Evolutionary conservation across 352 stramenopile genomes (phyloP), one percentile per base, ranked within the genome.

Genomic region (Pythium phragmitis): DNA sequence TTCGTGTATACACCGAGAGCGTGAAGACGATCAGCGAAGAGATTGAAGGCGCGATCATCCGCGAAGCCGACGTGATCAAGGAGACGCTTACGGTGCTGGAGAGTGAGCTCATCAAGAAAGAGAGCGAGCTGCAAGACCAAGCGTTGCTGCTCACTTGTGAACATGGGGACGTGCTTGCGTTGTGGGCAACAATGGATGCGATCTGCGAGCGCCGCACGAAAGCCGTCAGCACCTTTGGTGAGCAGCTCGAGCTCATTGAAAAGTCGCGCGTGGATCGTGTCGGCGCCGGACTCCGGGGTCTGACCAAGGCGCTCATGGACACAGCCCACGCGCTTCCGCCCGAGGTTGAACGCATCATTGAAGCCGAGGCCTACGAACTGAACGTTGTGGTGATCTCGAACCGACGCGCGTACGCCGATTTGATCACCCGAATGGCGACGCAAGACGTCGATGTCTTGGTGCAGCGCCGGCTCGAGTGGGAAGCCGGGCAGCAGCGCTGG

Each of bases 381-480:
- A 96, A 97, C 58, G 72, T 74, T 0, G 87, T 96, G 12, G 74
- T 97, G 33, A 92, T 92, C 46, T 81, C 74, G 8, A 97, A 97
- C 55, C 73, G 85, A 9, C 74, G 75, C 47, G 70, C 82, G 42
- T 92, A 96, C 54, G 80, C 85, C 7, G 77, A 93, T 59, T 63
- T 94, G 14, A 70, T 91, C 28, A 83, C 80, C 3, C 79, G 75
- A 33, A 76, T 96, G 60, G 72, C 75, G 34, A 89, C 77, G 0
- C 74, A 71, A 2, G 85, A 96, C 60, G 82, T 94, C 0, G 77
- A 92, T 43, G 69, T 85, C 14, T 82, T 88, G 60, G 74, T 89
- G 26, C 55, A 63, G 13, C 58, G 69, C 13, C 73, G 85, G 11
- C 67, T 86, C n/a, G 52, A 75, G 23, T 97, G 87, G 87, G 85